Evolutionary conservation across 441 rosid species (phyloP).

Genomic region (Pelargonium australe): DNA sequence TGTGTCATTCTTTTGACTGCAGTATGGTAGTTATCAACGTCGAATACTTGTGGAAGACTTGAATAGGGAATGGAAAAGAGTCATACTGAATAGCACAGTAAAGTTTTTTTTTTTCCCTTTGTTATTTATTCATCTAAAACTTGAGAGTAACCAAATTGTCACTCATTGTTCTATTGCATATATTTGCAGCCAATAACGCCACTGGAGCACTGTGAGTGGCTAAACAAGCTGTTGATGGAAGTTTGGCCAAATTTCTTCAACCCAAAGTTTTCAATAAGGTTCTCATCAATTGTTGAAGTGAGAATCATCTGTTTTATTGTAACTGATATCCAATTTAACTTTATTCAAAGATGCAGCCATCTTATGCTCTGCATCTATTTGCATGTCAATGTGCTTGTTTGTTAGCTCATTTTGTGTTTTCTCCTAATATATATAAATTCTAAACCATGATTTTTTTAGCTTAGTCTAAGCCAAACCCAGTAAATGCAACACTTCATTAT

Average conservation of each 20-base stretch:
- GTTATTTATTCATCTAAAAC: conserved; percentile 11
- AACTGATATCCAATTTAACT: not conserved
- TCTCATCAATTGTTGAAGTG: conserved; percentile 79
- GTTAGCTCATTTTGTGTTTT: not conserved
- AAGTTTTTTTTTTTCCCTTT: conserved; percentile 9
- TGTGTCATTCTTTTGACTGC: conserved; percentile 12
- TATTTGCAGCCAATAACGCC: conserved; percentile 68
- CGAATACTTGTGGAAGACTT: conserved; percentile 68
- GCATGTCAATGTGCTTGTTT: not conserved
- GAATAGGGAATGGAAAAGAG: conserved; percentile 70
- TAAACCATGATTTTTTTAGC: not conserved
- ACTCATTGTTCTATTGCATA: conserved; percentile 7
- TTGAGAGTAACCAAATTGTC: conserved; percentile 7
- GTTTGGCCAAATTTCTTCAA: conserved; percentile 65
- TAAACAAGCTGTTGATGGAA: conserved; percentile 78
- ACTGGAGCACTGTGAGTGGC: conserved; percentile 90
- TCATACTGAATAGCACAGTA: conserved; percentile 55
- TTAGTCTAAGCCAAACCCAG: not conserved
- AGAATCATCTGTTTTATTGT: conserved; percentile 17
- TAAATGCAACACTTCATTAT: not conserved
- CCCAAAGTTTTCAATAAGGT: conserved; percentile 64
- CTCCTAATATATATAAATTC: not conserved
- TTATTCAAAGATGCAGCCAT: not conserved
- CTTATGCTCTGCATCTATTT: conserved; percentile 3
- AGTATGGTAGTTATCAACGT: conserved; percentile 73